Evolutionary conservation across 2,329 filamentous ascomycete genomes (phyloP).

Genomic region (Mycogone perniciosa): DNA sequence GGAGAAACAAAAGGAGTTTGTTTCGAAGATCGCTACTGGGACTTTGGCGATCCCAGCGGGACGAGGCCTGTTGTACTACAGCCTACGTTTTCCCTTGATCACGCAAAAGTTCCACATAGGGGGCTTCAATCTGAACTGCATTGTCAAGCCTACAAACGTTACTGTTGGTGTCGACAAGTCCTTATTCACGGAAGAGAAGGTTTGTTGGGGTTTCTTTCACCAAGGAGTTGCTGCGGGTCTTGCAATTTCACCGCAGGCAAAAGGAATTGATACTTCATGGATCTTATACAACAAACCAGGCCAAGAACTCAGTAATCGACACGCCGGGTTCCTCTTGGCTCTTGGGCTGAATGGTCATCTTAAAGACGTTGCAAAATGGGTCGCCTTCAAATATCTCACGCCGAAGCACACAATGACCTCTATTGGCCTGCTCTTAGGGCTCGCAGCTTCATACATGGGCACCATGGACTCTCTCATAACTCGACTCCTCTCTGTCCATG

Average conservation of each 20-base stretch:
- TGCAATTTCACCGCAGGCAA: constrained; percentile 81
- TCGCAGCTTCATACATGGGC: constrained; percentile 89
- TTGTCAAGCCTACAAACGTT: constrained; percentile 86
- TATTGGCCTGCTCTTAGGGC: constrained; percentile 83
- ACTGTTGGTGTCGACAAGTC: constrained; percentile 88
- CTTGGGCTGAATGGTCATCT: constrained; percentile 91
- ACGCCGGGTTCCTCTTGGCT: constrained; percentile 87
- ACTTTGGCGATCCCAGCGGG: constrained; percentile 87
- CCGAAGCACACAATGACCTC: constrained; percentile 99
- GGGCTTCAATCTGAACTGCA: constrained; percentile 85
- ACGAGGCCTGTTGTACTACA: constrained; percentile 80
- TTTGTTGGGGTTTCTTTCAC: constrained; percentile 98
- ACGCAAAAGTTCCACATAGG: constrained; percentile 88
- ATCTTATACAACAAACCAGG: constrained; percentile 94
- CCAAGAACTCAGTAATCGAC: constrained; percentile 85
- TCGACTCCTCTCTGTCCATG: constrained; percentile 86
- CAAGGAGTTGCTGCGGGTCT: constrained; percentile 90
- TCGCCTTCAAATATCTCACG: constrained; percentile 98
- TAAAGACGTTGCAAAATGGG: constrained; percentile 93
- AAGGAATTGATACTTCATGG: constrained; percentile 97
- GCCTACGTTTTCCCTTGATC: constrained; percentile 76
- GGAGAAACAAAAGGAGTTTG: constrained; percentile 86
- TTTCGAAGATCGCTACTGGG: constrained; percentile 76
- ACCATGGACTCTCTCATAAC: constrained; percentile 98
- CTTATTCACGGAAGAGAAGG: constrained; percentile 88